phyloP scores from a whole-genome alignment of 1,139 yeast species.

The Geotrichum australiense region DNA sequence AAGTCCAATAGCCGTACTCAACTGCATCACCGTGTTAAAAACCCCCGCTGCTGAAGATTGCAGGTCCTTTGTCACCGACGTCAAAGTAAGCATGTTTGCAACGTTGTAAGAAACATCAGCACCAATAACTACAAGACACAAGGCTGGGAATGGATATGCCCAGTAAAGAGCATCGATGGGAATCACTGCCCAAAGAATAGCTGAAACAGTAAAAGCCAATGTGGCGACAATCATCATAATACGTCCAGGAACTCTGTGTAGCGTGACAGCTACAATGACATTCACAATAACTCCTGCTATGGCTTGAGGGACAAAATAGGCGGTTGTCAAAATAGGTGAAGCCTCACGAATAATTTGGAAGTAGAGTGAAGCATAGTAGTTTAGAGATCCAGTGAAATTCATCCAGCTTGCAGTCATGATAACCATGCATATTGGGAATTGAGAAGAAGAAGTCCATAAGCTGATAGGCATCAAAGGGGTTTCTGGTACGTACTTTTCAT shows the following conservation, averaged over 20 bases:
- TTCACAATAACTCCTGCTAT: constrained; percentile 37
- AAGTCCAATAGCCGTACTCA: constrained; percentile 38
- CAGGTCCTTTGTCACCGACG: constrained; percentile 35
- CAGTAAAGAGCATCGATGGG: constrained; percentile 35
- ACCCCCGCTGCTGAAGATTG: constrained; percentile 44
- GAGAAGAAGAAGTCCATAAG: constrained; percentile 31
- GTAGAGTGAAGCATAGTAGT: constrained; percentile 37
- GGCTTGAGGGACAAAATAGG: constrained; percentile 38
- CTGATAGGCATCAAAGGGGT: constrained; percentile 43
- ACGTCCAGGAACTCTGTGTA: constrained; percentile 39
- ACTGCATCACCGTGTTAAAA: constrained; percentile 39
- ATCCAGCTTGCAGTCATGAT: constrained; percentile 37
- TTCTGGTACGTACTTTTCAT: constrained; percentile 36
- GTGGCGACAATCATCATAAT: constrained; percentile 35
- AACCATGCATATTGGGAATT: constrained; percentile 34
- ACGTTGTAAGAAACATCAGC: constrained; percentile 43
- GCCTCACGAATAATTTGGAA: constrained; percentile 37
- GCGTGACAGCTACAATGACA: constrained; percentile 39
- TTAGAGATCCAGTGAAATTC: constrained; percentile 36
- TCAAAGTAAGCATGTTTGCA: constrained; percentile 38
- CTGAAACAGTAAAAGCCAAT: constrained; percentile 32
- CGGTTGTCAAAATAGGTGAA: constrained; percentile 38
- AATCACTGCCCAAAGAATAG: constrained; percentile 39
- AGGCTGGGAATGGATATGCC: constrained; percentile 41
- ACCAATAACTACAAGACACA: constrained; percentile 38